Base-by-base conservation (phyloP, 2,329 filamentous ascomycete genomes). In the Thielaviopsis musarum region DNA sequence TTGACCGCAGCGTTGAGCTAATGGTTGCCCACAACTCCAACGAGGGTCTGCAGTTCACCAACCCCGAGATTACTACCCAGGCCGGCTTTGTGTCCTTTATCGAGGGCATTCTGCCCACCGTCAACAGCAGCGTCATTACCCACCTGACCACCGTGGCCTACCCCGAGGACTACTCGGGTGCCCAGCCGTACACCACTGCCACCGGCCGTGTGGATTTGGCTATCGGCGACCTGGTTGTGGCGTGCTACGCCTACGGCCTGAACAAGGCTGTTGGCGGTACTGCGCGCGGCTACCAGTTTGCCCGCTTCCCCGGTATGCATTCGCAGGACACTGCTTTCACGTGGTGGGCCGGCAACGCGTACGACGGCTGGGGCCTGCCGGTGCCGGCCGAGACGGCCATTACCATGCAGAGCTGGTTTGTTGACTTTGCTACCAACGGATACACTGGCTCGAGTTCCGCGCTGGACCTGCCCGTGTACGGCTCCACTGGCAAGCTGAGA, bases 191-290 rank as follows among this genome's bases (percentile, higher is more conserved):
- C 58, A 53, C 48, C 9, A 53, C 41, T 3, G 41, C 63, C 9
- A 52, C 57, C 2, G 45, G 45, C 45, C 45, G 45, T 9, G 45
- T 69, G 1, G 64, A 67, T 12, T 67, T 73, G 0, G 65, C 74
- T 13, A 65, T 72, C 51, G 65, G 70, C 10, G 78, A 81, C 59
- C 57, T 65, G 1, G 60, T 67, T 60, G 76, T 78, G 64, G 69
- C 67, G 24, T 81, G 78, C 71, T 78, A 80, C 66, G 73, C 75
- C 9, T 70, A 73, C 64, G 77, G 72, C 63, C 68, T 81, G 4
- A 70, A 71, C 60, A 69, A 67, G 3, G 77, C 73, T 6, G 76
- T 69, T 67, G 64, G 65, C 7, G 75, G 76, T 65, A 55, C 70
- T 13, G 75, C 75, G 0, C 76, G 75, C 64, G 69, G 69, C 2